Percentiles rank a stretch among this genome's conserved stretches.
phyloP scores from a whole-genome alignment of 345 rosid species.

The Salix arbutifolia region DNA sequence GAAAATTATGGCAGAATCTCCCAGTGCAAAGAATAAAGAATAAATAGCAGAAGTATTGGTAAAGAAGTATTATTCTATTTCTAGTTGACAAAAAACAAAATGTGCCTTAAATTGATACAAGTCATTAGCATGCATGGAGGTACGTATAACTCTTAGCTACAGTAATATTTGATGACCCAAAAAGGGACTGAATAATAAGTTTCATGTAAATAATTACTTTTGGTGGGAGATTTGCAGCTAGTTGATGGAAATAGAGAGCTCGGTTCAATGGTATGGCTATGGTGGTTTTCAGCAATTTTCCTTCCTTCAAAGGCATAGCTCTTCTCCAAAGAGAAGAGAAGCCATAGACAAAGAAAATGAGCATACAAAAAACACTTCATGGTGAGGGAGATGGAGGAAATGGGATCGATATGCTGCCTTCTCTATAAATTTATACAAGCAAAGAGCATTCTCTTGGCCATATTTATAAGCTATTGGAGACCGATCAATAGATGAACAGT shows the following conservation, averaged over 20 bases:
- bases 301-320: slow-evolving; percentile 29
- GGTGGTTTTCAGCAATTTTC: slow-evolving; percentile 11
- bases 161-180: too few relatives aligned
- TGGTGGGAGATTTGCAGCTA: slow-evolving; percentile 42
- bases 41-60: too few relatives aligned
- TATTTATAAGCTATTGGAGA: slow-evolving; percentile 12
- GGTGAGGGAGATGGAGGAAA: not conserved
- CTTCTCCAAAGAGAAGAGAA: slow-evolving; percentile 16
- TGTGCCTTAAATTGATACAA: too few relatives aligned
- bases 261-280: slow-evolving; percentile 32
- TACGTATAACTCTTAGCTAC: too few relatives aligned
- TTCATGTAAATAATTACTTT: slow-evolving; percentile 28
- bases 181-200: not conserved
- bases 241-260: slow-evolving; percentile 53
- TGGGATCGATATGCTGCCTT: slow-evolving; percentile 10
- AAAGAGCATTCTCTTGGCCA: not conserved
- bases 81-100: too few relatives aligned
- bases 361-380: slow-evolving; percentile 2
- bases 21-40: too few relatives aligned
- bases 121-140: too few relatives aligned
- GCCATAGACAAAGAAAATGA: slow-evolving; percentile 20
- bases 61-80: too few relatives aligned
- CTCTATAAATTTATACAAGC: not conserved
- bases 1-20: too few relatives aligned
- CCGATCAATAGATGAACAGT: not conserved